These are phyloP conservation scores for Nakazawaea pomicola DNA, from an alignment of 805 yeast species.

Conservation along the genomic window DNA sequence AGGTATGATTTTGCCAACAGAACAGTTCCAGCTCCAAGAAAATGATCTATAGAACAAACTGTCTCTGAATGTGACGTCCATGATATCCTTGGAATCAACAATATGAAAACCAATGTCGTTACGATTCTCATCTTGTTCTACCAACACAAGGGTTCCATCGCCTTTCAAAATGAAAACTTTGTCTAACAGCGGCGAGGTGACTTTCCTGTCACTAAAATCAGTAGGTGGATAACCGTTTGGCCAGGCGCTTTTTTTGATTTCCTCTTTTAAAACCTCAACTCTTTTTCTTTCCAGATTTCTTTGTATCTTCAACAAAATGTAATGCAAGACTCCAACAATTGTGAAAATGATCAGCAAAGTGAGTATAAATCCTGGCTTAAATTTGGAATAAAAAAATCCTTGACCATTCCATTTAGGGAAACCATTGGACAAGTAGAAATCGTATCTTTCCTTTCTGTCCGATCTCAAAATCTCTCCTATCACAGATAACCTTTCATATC, in stretches of 20 bases:
- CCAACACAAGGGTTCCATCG: conserved; percentile 51
- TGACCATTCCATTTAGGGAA: conserved; percentile 80
- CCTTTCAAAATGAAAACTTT: conserved; percentile 50
- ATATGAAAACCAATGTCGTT: conserved; percentile 26
- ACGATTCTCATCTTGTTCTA: conserved; percentile 35
- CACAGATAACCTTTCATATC: conserved; percentile 73
- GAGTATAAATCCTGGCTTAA: conserved; percentile 58
- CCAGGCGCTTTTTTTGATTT: conserved; percentile 53
- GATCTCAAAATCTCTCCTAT: conserved; percentile 70
- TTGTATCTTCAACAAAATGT: conserved; percentile 46
- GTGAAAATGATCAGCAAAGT: conserved; percentile 47
- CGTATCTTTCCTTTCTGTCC: conserved; percentile 67
- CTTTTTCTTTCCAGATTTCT: conserved; percentile 53
- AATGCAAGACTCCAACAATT: conserved; percentile 55
- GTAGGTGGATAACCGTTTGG: conserved; percentile 37
- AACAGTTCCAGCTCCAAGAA: conserved; percentile 36
- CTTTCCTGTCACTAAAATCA: conserved; percentile 43
- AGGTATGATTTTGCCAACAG: conserved; percentile 33
- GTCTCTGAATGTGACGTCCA: conserved; percentile 36
- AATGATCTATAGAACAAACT: conserved; percentile 40
- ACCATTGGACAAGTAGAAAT: conserved; percentile 75
- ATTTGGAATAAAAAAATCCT: conserved; percentile 60
- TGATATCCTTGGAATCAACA: conserved; percentile 43
- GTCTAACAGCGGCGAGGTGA: conserved; percentile 36
- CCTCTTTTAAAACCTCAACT: conserved; percentile 43